A percentile compares a stretch with the other conserved stretches of the same genome.
These are phyloP conservation scores for Hypholoma sublateritium DNA, from an alignment of 768 basidiomycete species.

Conservation along the genomic window DNA sequence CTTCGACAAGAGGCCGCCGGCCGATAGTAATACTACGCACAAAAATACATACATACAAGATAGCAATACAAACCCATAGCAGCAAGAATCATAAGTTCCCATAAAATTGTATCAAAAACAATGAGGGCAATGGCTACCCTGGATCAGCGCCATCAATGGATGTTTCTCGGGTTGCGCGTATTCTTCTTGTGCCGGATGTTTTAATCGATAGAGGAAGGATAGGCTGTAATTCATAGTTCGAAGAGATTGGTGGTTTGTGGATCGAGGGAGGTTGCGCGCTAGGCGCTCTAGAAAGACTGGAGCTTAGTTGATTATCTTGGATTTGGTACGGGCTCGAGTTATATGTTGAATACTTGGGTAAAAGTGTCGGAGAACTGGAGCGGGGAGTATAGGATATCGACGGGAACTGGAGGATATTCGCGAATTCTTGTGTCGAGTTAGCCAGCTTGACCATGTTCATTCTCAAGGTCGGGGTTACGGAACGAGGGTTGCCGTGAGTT, in stretches of 20 bases:
- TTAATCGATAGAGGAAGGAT: slow-evolving; percentile 28
- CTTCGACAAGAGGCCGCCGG: too few relatives aligned
- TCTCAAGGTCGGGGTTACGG: slow-evolving; percentile 54
- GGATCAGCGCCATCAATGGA: slow-evolving; percentile 13
- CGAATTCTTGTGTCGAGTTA: slow-evolving; percentile 84
- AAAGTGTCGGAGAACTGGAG: slow-evolving; percentile 57
- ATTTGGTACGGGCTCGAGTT: slow-evolving; percentile 21
- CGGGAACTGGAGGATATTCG: slow-evolving; percentile 83
- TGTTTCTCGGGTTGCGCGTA: slow-evolving; percentile 11
- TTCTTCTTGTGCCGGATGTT: slow-evolving; percentile 4
- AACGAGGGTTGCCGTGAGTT: slow-evolving; percentile 56
- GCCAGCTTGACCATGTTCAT: slow-evolving; percentile 75
- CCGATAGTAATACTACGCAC: background rate
- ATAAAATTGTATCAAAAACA: background rate
- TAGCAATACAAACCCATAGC: slow-evolving; percentile 1
- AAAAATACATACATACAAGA: slow-evolving; percentile 6
- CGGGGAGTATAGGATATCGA: slow-evolving; percentile 66
- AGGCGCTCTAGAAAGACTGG: slow-evolving; percentile 58
- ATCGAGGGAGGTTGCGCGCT: slow-evolving; percentile 48
- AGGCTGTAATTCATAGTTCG: slow-evolving; percentile 45
- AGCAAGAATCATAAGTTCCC: background rate
- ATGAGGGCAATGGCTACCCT: slow-evolving; percentile 6
- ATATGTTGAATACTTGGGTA: slow-evolving; percentile 23
- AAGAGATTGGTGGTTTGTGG: slow-evolving; percentile 29
- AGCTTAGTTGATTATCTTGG: slow-evolving; percentile 49